A percentile compares a stretch with the other conserved stretches of the same genome.
Conservation (phyloP, 129 eudicot species). For the Flaveria linearis region DNA sequence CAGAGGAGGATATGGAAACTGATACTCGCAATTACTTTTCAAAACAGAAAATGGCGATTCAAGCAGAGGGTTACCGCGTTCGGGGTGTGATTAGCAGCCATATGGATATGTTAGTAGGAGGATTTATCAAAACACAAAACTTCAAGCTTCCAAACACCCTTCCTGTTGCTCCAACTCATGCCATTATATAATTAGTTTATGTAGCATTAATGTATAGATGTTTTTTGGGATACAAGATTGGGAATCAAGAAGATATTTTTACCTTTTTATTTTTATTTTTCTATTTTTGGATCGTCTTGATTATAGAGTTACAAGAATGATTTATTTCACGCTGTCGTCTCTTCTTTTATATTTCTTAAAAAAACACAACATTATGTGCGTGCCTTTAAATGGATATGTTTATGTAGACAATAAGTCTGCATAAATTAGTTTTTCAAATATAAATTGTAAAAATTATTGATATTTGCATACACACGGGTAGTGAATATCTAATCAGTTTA, state of each 20-base stretch:
- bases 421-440: too few species aligned
- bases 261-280: too few species aligned
- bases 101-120: conserved; percentile 51
- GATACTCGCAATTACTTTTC: conserved; percentile 42
- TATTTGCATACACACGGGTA: too few species aligned
- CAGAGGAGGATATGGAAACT: conserved; percentile 45
- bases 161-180: conserved; percentile 33
- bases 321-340: not conserved
- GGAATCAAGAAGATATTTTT: conserved; percentile 9
- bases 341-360: too few species aligned
- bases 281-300: not conserved
- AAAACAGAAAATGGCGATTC: conserved; percentile 33
- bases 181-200: conserved; percentile 12
- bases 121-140: conserved; percentile 26
- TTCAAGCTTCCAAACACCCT: conserved; percentile 64
- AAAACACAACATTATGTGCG: too few species aligned
- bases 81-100: conserved; percentile 58
- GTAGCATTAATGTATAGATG: conserved; percentile 20
- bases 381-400: too few species aligned
- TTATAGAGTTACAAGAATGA: not conserved
- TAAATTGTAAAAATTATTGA: too few species aligned
- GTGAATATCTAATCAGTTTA: too few species aligned
- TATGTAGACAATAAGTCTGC: too few species aligned
- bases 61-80: conserved; percentile 41
- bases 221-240: conserved; percentile 22